Evolutionary conservation across 345 rosid genomes (phyloP), one percentile per base, ranked within the genome.

Genomic region (Arabis hirsuta): DNA sequence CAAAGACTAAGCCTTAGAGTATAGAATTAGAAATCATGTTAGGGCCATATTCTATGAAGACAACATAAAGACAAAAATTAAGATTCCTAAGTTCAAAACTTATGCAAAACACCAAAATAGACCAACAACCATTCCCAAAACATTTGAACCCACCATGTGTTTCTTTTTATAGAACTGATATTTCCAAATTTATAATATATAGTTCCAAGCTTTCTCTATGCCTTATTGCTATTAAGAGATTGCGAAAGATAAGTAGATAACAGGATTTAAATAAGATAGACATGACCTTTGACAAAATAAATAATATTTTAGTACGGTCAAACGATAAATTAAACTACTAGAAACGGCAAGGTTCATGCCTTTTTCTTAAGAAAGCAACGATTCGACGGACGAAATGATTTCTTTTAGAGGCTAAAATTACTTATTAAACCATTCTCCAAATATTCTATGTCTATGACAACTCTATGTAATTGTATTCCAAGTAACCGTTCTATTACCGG

Each of bases 331-430:
- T 46, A 68, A 26, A 7, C 0, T 8, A 9, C 41, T 8, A 64
- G 39, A 58, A 42, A 58, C 38, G 58, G 66, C 66, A 58, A 24
- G 57, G 26, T 58, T 69, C 73, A 69, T 39, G 58, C 73, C 65
- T 69, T 46, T 57, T 22, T 20, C 55, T 26, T 19, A 31, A 7
- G 24, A 55, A 20, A 68, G 52, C 45, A 52, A 44, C 29, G 54
- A 29, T 45, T 62, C 16, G 19, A 63, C 44, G 16, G 42, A 29
- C n/a, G 3, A 59, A 9, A 9, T 61, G n/a, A 26, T 44, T 61
- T 61, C 36, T 60, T 60, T 29, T 9, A 11, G 41, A 43, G 39
- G 12, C 62, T 55, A 42, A 42, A 54, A 29, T 4, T 55, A 44
- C 12, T 22, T 43, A 24, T 5, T 9, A 66, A n/a, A 22, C 36